Evolutionary conservation across 2,329 filamentous ascomycete genomes (phyloP), one percentile per base, ranked within the genome.

Genomic region (Sporothrix phasma): DNA sequence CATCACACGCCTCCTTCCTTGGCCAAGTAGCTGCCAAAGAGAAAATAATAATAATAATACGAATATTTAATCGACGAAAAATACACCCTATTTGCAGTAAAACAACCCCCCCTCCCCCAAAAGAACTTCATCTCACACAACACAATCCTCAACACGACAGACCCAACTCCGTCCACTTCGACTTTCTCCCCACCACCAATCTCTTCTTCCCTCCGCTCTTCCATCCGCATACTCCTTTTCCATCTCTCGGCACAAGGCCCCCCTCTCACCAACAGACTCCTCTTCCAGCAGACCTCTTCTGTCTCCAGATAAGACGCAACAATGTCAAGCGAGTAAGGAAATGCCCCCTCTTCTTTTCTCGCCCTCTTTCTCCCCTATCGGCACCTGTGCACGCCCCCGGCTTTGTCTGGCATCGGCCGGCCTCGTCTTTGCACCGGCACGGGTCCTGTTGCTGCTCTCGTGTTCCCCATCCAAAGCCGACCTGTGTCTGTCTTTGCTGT

Each of bases 271-370:
- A 49, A 29, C 34, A 34, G 46, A 31, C 34, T 51, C 24, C 37
- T 13, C 31, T 39, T 43, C 31, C 34, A n/a, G 47, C 60, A 51
- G 46, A 26, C 49, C n/a, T 31, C 61, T 45, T 34, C 46, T 60
- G 37, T 49, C n/a, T 31, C 62, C 45, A 61, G 60, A 63, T 65
- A 63, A 64, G 63, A 26, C 59, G 46, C 61, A 54, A 64, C 63
- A 43, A 67, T 67, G 66, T 46, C 66, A 49, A 64, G 26, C 65
- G 66, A 67, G 66, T 67, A 67, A 62, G 66, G n/a, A 53, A 15
- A 26, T 15, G 13, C 31, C 10, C 31, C 8, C 17, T 15, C 17
- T 10, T n/a, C 6, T 37, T 24, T 10, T 22, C 41, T n/a, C 26
- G 34, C 8, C 39, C 10, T 11, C 19, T 31, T 64, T 19, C 22